These are phyloP conservation scores for Cryphonectria nitschkei DNA, from an alignment of 2,329 filamentous ascomycete genomes.

Conservation along the genomic window DNA sequence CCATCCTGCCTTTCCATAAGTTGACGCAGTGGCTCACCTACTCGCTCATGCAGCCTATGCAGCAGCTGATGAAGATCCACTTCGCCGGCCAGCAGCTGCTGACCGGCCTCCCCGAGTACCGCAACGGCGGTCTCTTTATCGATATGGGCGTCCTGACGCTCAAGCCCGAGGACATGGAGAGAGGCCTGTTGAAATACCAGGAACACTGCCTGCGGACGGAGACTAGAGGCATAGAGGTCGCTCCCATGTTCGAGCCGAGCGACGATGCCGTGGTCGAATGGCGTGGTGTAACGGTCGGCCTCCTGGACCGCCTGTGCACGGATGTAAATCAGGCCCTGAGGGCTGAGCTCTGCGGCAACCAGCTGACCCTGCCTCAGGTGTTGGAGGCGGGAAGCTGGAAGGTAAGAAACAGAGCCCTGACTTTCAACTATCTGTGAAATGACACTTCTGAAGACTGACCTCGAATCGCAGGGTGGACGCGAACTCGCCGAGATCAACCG, in stretches of 20 bases:
- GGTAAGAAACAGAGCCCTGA: conserved; percentile 55
- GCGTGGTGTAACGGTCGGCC: conserved; percentile 65
- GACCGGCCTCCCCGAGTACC: conserved; percentile 72
- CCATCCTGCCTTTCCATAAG: conserved; percentile 67
- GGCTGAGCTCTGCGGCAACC: conserved; percentile 64
- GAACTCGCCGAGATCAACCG: conserved; percentile 95
- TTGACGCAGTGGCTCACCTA: conserved; percentile 76
- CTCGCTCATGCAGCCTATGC: conserved; percentile 70
- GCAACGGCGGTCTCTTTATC: conserved; percentile 72
- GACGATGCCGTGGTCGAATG: conserved; percentile 68
- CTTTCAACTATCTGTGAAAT: conserved; percentile 1
- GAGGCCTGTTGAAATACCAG: conserved; percentile 52
- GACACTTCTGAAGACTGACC: conserved; percentile 7
- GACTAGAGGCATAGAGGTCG: conserved; percentile 60
- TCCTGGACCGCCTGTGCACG: conserved; percentile 57
- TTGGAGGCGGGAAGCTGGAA: conserved; percentile 98
- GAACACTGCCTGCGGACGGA: conserved; percentile 74
- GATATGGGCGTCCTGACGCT: conserved; percentile 59
- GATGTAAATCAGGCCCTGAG: conserved; percentile 67
- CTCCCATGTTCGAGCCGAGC: conserved; percentile 61
- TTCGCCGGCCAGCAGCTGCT: conserved; percentile 59
- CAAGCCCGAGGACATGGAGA: conserved; percentile 48
- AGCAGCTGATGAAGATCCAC: conserved; percentile 53
- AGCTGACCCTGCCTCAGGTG: conserved; percentile 83
- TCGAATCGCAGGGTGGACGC: conserved; percentile 70